Evolutionary conservation across 805 yeast genomes (phyloP), one percentile per base, ranked within the genome.

Genomic region (Wickerhamomyces ciferrii): DNA sequence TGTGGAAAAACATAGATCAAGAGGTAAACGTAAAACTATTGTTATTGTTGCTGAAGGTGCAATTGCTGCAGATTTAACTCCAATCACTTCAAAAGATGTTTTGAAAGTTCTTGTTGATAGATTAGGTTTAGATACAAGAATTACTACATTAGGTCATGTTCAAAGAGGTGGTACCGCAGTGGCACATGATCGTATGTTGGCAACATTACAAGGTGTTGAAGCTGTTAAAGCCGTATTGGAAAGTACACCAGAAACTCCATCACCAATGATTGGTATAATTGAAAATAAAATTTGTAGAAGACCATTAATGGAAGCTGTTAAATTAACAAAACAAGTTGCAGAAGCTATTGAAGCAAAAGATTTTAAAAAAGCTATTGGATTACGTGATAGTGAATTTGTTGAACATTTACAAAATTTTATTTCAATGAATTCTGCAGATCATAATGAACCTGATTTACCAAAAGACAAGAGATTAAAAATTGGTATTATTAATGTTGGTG

Each of bases 11-110:
- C 95, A 86, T 66, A 72, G 92, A 59, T 68, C 70, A 8, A 76
- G 78, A 58, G 95, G 95, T 44, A 81, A 81, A 69, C 73, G 95
- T 66, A 83, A 84, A 61, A 83, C 92, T 23, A 85, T 81, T 31
- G 90, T 86, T 25, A 78, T 86, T 57, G 90, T 86, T 38, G 90
- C 94, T 19, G 95, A 86, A 65, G 95, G 95, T 59, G 95, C 95
- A 42, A 79, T 85, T 49, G 81, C 80, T 47, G 75, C 76, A 48
- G 84, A 83, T 50, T 70, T 85, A 56, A 76, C 78, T 38, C 88
- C 87, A 42, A 82, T 86, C 49, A 70, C 84, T 5, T 71, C 87
- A 24, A 73, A 78, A 41, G 79, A 82, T 47, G 92, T 86, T 25
- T 79, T 78, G 57, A 70, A 79, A 18, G 87, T 81, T 10, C 69